phyloP scores from a whole-genome alignment of 192 early-diverging fungal genomes.

The Dissophora globulifera region DNA sequence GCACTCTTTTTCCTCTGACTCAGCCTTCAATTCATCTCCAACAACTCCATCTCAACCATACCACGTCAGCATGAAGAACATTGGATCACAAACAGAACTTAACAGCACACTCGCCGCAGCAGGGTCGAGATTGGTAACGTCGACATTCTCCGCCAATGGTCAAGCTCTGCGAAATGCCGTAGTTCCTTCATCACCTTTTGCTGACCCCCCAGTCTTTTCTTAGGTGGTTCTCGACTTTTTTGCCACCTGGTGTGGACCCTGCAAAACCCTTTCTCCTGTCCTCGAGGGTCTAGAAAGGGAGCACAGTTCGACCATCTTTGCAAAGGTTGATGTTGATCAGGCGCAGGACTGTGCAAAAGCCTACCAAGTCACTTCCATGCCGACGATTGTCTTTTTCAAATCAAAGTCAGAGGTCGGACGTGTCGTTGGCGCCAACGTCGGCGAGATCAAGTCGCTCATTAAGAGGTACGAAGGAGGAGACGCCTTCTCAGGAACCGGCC shows the following conservation, averaged over 20 bases:
- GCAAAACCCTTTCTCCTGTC: constrained; percentile 34
- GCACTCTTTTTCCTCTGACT: no score
- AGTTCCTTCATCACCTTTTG: no score
- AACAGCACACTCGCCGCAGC: constrained; percentile 28
- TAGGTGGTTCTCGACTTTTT: constrained; percentile 54
- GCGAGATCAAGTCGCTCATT: constrained; percentile 33
- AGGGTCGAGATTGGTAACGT: constrained; percentile 24
- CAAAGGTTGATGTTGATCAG: constrained; percentile 43
- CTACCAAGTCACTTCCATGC: constrained; percentile 39
- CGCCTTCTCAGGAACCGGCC: constrained; percentile 27
- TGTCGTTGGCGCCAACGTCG: constrained; percentile 38
- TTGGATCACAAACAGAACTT: constrained; percentile 20
- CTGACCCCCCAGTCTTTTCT: no score
- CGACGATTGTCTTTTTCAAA: constrained; percentile 44
- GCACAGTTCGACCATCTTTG: constrained; percentile 36
- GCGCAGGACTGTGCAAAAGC: constrained; percentile 21
- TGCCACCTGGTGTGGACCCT: constrained; percentile 48
- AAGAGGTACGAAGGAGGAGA: constrained; percentile 34
- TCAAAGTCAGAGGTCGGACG: constrained; percentile 21
- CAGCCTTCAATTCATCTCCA: background rate
- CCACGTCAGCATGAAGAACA: constrained; percentile 16
- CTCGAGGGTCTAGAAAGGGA: constrained; percentile 42
- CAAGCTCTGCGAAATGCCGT: no score
- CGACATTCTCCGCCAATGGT: no score
- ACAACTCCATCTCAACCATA: background rate